These are phyloP conservation scores for Vitis rupestris DNA, from an alignment of 164 flowering plant species.

Conservation along the genomic window DNA sequence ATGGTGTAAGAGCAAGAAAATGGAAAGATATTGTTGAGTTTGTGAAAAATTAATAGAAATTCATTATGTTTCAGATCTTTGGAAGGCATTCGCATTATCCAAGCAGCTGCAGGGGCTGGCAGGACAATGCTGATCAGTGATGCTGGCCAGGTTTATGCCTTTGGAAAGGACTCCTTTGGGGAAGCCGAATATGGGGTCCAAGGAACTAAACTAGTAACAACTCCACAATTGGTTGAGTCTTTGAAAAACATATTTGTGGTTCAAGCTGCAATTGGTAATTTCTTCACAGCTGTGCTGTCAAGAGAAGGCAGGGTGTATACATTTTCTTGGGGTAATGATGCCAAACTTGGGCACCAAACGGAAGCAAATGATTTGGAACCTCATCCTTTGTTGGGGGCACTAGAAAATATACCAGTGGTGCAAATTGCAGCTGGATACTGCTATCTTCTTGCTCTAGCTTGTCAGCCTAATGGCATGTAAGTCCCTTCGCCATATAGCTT, in stretches of 20 bases:
- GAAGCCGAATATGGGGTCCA: constrained; percentile 74
- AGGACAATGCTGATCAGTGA: constrained; percentile 95
- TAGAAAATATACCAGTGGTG: constrained; percentile 87
- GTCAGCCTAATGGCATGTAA: constrained; percentile 90
- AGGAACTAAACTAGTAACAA: constrained; percentile 57
- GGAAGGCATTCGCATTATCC: constrained; percentile 90
- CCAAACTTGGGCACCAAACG: constrained; percentile 85
- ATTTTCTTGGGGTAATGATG: constrained; percentile 93
- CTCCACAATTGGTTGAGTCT: constrained; percentile 80
- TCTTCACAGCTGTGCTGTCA: constrained; percentile 92
- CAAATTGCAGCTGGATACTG: constrained; percentile 99
- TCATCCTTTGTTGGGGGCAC: constrained; percentile 71
- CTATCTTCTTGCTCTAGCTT: constrained; percentile 92
- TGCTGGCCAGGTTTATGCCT: constrained; percentile 79
- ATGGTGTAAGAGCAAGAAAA: constrained; percentile 3
- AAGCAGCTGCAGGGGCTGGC: constrained; percentile 91
- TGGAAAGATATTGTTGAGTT: constrained; percentile 6
- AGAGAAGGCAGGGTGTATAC: constrained; percentile 96
- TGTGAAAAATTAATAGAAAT: constrained; percentile 15
- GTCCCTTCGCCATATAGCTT: constrained; percentile 18
- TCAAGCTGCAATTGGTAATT: constrained; percentile 94
- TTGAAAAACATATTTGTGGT: constrained; percentile 83
- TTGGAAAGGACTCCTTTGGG: constrained; percentile 93
- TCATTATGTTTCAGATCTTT: constrained; percentile 63
- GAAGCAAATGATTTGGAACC: constrained; percentile 81